A percentile compares a stretch with the other conserved stretches of the same genome.
Evolutionary conservation across 768 basidiomycete species (phyloP).

Genomic region (Plicaturopsis crispa): DNA sequence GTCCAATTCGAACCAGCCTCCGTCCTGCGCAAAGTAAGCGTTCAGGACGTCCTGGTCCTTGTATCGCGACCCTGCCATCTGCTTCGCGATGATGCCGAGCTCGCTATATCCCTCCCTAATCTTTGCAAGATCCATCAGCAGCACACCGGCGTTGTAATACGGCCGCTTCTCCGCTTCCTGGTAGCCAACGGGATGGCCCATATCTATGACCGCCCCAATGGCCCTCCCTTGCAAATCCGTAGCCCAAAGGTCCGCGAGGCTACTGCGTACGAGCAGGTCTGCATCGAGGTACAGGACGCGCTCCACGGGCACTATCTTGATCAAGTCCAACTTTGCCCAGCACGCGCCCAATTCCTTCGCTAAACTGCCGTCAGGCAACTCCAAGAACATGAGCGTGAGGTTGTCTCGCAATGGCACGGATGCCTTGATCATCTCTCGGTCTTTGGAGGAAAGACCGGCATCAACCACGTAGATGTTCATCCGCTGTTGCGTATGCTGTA

Average conservation of each 20-base stretch:
- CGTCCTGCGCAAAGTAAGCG: constrained; percentile 29
- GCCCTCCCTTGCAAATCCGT: constrained; percentile 32
- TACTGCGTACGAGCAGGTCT: constrained; percentile 37
- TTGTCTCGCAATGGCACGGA: constrained; percentile 19
- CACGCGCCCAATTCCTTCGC: constrained; percentile 19
- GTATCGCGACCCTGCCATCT: constrained; percentile 23
- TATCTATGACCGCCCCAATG: constrained; percentile 38
- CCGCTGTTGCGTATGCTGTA: constrained; percentile 26
- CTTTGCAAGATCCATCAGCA: constrained; percentile 40
- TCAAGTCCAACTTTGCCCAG: constrained; percentile 48
- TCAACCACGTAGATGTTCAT: constrained; percentile 45
- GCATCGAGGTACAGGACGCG: constrained; percentile 46
- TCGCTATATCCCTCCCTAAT: constrained; percentile 19
- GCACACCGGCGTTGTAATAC: constrained; percentile 52
- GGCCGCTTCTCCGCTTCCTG: constrained; percentile 17
- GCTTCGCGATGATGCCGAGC: constrained; percentile 17
- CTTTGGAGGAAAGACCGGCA: constrained; percentile 30
- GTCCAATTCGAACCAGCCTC: constrained; percentile 35
- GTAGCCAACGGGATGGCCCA: constrained; percentile 45
- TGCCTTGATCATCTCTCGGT: constrained; percentile 22
- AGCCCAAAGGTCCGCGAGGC: constrained; percentile 35
- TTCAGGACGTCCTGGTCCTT: constrained; percentile 49
- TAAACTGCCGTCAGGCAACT: constrained; percentile 23
- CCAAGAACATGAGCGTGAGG: constrained; percentile 35
- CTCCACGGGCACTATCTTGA: constrained; percentile 38